Conservation (phyloP, 768 basidiomycete species). For the Leucocoprinus leucothites region DNA sequence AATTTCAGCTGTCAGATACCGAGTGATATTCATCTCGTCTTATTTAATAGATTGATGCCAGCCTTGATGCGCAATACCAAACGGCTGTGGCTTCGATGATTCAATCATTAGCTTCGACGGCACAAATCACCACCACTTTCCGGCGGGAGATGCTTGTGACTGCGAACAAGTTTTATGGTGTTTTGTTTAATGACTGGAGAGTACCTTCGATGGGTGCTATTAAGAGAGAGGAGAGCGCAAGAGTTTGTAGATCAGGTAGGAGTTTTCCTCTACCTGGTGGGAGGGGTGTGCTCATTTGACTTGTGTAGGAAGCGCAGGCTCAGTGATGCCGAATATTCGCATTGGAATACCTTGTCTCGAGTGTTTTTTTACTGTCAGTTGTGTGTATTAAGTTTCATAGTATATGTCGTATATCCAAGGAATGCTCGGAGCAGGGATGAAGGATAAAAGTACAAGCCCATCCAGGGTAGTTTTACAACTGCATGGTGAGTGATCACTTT, state of each 20-base stretch:
- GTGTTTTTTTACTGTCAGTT: no score
- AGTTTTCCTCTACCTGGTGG: conserved; percentile 1
- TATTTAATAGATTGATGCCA: conserved; percentile 85
- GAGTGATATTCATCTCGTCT: neutral
- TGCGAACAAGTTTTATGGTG: conserved; percentile 96
- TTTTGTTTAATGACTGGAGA: conserved; percentile 94
- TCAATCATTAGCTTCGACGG: conserved; percentile 78
- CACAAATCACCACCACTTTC: conserved; percentile 98
- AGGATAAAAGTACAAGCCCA: no score
- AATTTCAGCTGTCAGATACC: neutral
- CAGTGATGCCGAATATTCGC: conserved; percentile 19
- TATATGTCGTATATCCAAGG: no score
- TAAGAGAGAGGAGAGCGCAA: conserved; percentile 85
- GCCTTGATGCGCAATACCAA: conserved; percentile 95
- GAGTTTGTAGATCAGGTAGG: conserved; percentile 89
- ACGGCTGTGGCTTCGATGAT: conserved; percentile 98
- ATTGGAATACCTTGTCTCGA: no score
- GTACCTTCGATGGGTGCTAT: conserved; percentile 87
- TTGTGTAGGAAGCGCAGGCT: conserved; percentile 28
- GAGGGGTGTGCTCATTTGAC: neutral
- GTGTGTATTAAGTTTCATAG: no score
- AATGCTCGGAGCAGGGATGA: no score
- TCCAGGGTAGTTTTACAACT: no score
- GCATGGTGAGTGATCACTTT: no score
- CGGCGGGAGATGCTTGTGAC: conserved; percentile 94